Evolutionary conservation across 768 basidiomycete species (phyloP).

Genomic region (Tylopilus plumbeoviolaceoides): DNA sequence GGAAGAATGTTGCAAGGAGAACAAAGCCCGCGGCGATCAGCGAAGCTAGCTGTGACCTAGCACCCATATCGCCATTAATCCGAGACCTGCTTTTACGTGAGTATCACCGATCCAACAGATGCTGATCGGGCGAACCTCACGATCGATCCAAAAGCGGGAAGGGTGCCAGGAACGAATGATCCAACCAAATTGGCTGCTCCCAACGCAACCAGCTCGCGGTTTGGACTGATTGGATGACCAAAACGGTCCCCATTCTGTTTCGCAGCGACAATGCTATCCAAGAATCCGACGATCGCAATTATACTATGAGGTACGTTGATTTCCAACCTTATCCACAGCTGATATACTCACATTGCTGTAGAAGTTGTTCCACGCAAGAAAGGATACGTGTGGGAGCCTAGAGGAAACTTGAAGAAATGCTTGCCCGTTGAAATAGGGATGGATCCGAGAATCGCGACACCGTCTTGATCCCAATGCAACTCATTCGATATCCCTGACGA

Average conservation of each 20-base stretch:
- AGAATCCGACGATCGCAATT: conserved; percentile 81
- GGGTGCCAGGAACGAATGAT: conserved; percentile 81
- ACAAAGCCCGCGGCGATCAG: conserved; percentile 71
- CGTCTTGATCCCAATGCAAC: conserved; percentile 71
- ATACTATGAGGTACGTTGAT: conserved; percentile 40
- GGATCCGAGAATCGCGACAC: conserved; percentile 79
- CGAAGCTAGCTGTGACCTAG: conserved; percentile 85
- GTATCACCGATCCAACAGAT: not conserved
- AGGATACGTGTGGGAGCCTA: conserved; percentile 53
- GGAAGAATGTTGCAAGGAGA: conserved; percentile 82
- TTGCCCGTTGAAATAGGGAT: conserved; percentile 60
- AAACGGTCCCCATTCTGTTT: conserved; percentile 87
- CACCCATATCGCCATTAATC: conserved; percentile 90
- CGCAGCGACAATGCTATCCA: conserved; percentile 93
- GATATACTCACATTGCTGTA: conserved; percentile 60
- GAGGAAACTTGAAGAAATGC: conserved; percentile 71
- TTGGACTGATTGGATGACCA: conserved; percentile 86
- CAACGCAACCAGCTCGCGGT: conserved; percentile 92
- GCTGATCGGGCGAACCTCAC: conserved; percentile 55
- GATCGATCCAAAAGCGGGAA: conserved; percentile 92
- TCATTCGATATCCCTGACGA: conserved; percentile 60
- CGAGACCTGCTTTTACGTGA: conserved; percentile 46
- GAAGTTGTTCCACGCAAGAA: conserved; percentile 79
- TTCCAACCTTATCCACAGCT: not conserved
- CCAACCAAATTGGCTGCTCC: conserved; percentile 74